These are phyloP conservation scores for Amphichorda felina DNA, from an alignment of 2,329 filamentous ascomycete genomes.

Conservation along the genomic window DNA sequence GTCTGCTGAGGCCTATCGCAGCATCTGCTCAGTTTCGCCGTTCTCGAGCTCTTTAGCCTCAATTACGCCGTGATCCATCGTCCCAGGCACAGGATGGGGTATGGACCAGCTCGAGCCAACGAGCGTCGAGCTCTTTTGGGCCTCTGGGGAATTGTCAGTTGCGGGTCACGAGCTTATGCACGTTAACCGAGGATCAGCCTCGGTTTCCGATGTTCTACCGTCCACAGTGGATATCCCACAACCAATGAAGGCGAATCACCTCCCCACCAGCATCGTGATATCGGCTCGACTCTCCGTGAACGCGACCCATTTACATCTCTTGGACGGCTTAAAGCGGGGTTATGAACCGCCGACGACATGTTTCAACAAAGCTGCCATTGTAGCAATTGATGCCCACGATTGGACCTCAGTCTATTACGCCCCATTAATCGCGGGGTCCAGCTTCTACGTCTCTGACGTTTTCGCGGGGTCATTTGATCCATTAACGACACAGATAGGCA, in stretches of 20 bases:
- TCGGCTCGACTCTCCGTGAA: not conserved
- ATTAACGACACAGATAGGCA: too few relatives aligned
- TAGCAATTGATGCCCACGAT: too few relatives aligned
- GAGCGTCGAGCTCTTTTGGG: not conserved
- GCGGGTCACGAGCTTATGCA: not conserved
- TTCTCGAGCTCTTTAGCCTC: too few relatives aligned
- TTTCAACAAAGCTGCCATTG: too few relatives aligned
- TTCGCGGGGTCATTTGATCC: too few relatives aligned
- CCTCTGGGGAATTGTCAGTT: too few relatives aligned
- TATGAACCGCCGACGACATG: not conserved
- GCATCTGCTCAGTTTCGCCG: too few relatives aligned
- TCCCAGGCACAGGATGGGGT: slow-evolving; percentile 3
- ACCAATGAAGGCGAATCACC: too few relatives aligned
- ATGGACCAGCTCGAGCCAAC: not conserved
- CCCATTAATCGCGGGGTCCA: not conserved
- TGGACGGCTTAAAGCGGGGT: not conserved
- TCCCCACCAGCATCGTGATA: not conserved
- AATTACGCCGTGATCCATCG: too few relatives aligned
- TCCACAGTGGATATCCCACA: too few relatives aligned
- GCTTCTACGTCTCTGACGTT: not conserved
- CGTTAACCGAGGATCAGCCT: slow-evolving; percentile 1
- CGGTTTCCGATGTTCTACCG: not conserved
- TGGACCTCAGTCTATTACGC: not conserved
- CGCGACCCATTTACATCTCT: too few relatives aligned
- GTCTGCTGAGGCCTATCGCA: too few relatives aligned